Evolutionary conservation across 2,329 filamentous ascomycete genomes (phyloP).

Genomic region (Fusarium lyarnte): DNA sequence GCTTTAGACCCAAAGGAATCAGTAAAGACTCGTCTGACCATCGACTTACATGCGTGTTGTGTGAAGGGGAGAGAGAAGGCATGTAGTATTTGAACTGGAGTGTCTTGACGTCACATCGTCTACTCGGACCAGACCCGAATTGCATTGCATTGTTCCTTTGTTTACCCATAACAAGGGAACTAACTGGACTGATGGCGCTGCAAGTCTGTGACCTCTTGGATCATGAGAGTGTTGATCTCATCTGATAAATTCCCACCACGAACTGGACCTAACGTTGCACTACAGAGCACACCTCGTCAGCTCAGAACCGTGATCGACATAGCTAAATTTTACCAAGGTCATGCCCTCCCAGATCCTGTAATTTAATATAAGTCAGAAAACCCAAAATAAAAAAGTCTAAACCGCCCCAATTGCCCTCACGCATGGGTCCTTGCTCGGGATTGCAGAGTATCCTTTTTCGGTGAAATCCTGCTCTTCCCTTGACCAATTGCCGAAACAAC

Average conservation of each 20-base stretch:
- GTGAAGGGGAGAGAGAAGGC: not conserved
- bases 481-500: constrained; percentile 13
- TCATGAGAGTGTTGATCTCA: not conserved
- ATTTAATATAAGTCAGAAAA: not conserved
- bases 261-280: constrained; percentile 12
- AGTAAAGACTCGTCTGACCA: constrained; percentile 2
- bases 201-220: not conserved
- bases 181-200: not conserved
- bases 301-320: constrained; percentile 25
- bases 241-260: not conserved
- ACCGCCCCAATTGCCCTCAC: not conserved
- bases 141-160: not conserved
- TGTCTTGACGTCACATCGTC: constrained; percentile 11
- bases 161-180: not conserved
- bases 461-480: not conserved
- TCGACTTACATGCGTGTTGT: not conserved
- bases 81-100: not conserved
- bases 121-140: not conserved
- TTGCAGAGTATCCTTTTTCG: not conserved
- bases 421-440: not conserved
- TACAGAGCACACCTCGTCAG: constrained; percentile 4
- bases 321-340: constrained; percentile 11
- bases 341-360: not conserved
- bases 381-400: not conserved
- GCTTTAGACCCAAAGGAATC: not conserved